Evolutionary conservation across 331 rosid genomes (phyloP), one percentile per base, ranked within the genome.

Genomic region (Pyrus hybrid): DNA sequence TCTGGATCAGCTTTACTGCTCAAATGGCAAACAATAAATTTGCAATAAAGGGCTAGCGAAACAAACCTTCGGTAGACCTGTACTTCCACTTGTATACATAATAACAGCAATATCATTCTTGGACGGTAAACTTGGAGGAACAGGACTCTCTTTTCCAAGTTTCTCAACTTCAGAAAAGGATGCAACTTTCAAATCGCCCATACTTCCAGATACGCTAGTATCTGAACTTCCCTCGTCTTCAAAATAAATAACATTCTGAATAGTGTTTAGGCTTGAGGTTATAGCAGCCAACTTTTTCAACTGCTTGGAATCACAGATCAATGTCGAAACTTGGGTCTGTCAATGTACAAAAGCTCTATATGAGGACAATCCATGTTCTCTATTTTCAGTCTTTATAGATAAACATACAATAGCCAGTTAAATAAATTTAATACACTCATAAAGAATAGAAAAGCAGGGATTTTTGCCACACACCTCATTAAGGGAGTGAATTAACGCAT

Each of bases 31-130:
- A 73, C 23, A 68, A 63, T 26, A 32, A 22, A 71, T 51, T 57
- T 62, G 54, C 62, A 82, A 11, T 28, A 28, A 54, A 30, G 13
- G 71, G 41, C 72, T 45, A 79, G 76, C 30, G 77, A 78, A 76
- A 82, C 84, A 67, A 82, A 93, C 98, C 98, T 93, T 93, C 71
- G 98, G 98, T 63, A 91, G 84, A 77, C 95, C 97, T 49, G 97
- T 87, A 73, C 98, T 93, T 64, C 98, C 98, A 74, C 98, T 93
- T 53, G 98, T 93, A 71, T 93, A 93, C 98, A 93, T 93, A 72
- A 91, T 67, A 71, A 91, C 93, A 67, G 93, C 98, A 63, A 88
- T 61, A 66, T 56, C 57, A 78, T 86, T 67, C 85, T 92, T 91
- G 51, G 95, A 88, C 80, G 98, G 98, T 37, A 93, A 71, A 81